Evolutionary conservation across 129 eudicot genomes (phyloP).

Genomic region (Sambucus nigra): DNA sequence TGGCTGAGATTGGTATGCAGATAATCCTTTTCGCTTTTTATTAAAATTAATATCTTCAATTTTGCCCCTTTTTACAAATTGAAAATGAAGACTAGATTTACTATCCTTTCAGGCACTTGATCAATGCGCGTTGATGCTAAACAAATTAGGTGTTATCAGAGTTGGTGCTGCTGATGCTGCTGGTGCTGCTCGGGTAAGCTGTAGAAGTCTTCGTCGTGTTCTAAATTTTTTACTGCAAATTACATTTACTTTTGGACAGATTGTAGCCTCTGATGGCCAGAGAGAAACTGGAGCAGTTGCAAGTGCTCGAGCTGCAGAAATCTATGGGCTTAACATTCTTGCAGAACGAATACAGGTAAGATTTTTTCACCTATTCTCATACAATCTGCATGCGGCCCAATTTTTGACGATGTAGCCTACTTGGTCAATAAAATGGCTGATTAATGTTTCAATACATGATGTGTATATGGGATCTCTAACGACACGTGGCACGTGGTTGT

Average conservation of each 20-base stretch:
- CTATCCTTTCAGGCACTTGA: conserved; percentile 50
- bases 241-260: conserved; percentile 22
- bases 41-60: neutral
- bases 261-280: conserved; percentile 60
- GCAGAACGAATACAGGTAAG: conserved; percentile 70
- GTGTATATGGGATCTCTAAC: too few species aligned
- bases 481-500: too few species aligned
- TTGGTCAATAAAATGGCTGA: too few species aligned
- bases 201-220: neutral
- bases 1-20: too few species aligned
- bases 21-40: too few species aligned
- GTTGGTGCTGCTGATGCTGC: conserved; percentile 68
- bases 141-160: conserved; percentile 50
- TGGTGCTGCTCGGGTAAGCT: conserved; percentile 74
- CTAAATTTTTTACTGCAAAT: neutral
- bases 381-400: too few species aligned
- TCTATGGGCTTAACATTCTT: conserved; percentile 76
- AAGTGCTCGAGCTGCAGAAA: conserved; percentile 78
- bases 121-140: conserved; percentile 59
- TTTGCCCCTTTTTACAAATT: too few species aligned
- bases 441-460: too few species aligned
- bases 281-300: conserved; percentile 84
- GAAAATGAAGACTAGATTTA: neutral
- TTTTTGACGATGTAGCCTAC: too few species aligned
- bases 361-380: neutral